These are phyloP conservation scores for Pichia rugopelliculosa DNA, from an alignment of 805 yeast genomes.

Conservation along the genomic window DNA sequence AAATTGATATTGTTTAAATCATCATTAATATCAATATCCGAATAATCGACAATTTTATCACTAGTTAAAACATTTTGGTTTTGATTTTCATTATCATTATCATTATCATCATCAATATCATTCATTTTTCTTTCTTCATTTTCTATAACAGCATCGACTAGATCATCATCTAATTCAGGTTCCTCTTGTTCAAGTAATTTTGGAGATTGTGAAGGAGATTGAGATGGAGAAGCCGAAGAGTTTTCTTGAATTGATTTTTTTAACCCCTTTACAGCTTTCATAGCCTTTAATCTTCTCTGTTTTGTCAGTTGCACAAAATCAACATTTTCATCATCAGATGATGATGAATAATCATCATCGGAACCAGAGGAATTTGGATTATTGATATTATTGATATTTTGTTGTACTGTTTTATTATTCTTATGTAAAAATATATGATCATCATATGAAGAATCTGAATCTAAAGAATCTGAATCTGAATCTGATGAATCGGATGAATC, in stretches of 20 bases:
- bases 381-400: slow-evolving; percentile 15
- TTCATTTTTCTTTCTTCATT: slow-evolving; percentile 33
- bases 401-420: background rate
- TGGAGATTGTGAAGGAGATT: background rate
- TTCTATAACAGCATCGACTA: slow-evolving; percentile 36
- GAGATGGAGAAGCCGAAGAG: slow-evolving; percentile 6
- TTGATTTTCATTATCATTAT: background rate
- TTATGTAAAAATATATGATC: slow-evolving; percentile 8
- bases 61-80: background rate
- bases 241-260: slow-evolving; percentile 11
- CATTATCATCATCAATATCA: slow-evolving; percentile 23
- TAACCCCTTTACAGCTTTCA: slow-evolving; percentile 36
- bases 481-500: slow-evolving; percentile 5
- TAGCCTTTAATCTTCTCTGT: slow-evolving; percentile 50
- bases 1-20: slow-evolving; percentile 22
- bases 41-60: background rate
- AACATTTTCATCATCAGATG: slow-evolving; percentile 56
- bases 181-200: slow-evolving; percentile 26
- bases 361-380: slow-evolving; percentile 21
- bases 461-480: slow-evolving; percentile 4
- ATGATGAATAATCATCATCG: slow-evolving; percentile 27
- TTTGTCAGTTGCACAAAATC: slow-evolving; percentile 70
- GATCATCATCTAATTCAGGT: slow-evolving; percentile 34
- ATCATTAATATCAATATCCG: slow-evolving; percentile 6
- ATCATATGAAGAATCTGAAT: slow-evolving; percentile 10